Evolutionary conservation across 2,329 filamentous ascomycete genomes (phyloP).

Genomic region (Magnaporthiopsis incrustans): DNA sequence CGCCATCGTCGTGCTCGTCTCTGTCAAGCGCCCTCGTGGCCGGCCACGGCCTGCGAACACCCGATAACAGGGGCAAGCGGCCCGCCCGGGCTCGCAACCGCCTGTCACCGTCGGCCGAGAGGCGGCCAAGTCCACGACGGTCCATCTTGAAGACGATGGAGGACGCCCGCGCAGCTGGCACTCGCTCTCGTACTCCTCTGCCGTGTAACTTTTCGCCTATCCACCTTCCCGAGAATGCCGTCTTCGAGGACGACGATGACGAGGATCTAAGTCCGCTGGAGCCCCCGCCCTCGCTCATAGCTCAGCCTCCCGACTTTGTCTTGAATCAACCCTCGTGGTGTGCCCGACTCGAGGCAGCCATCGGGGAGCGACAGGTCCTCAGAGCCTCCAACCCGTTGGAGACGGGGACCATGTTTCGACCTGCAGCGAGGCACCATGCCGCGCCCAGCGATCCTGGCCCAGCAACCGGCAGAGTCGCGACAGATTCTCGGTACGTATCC

Average conservation of each 20-base stretch:
- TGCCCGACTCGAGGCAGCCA: neutral
- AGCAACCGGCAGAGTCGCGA: neutral
- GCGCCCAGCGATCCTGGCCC: neutral
- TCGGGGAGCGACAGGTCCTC: neutral
- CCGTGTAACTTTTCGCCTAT: neutral
- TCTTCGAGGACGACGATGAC: neutral
- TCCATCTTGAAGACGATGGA: conserved; percentile 3
- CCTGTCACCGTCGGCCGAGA: conserved; percentile 1
- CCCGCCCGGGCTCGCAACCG: neutral
- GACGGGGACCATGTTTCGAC: neutral
- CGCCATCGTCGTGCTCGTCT: neutral
- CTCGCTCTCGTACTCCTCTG: neutral
- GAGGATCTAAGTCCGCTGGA: neutral
- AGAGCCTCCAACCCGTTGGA: neutral
- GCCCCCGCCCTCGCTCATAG: conserved; percentile 1
- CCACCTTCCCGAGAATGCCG: neutral
- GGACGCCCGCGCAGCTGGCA: neutral
- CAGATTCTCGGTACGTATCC: neutral
- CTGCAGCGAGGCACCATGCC: too few species aligned
- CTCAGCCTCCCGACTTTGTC: neutral
- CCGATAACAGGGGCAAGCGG: neutral
- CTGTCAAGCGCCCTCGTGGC: neutral
- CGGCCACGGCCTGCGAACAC: neutral
- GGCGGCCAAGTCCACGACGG: neutral
- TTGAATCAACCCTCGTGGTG: neutral